Base-by-base conservation (phyloP, 805 yeast species). In the Suhomyces xylopsoci region DNA sequence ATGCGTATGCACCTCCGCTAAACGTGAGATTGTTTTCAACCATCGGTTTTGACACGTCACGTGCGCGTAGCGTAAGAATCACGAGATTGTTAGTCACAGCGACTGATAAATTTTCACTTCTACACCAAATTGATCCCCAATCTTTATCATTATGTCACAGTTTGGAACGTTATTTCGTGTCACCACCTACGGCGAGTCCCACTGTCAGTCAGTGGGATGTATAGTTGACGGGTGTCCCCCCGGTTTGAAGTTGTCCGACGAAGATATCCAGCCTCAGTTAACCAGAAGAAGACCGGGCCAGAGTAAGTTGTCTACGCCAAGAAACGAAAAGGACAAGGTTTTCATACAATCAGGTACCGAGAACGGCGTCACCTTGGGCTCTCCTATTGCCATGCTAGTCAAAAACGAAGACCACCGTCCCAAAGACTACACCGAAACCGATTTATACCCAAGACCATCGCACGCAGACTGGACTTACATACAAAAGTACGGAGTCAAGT, bases 201-300 rank as follows among this genome's bases (percentile, higher is more conserved):
- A 94, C 76, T 94, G 99, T 77, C 88, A 84, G 64, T 89, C 97
- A 8, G 99, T 94, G 42, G 99, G 99, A 30, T 94, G 98, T 74
- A 94, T 94, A 56, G 97, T 94, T 40, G 99, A 94, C 62, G 99
- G 99, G 54, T 94, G 91, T 42, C 99, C 99, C 28, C 97, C 99
- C 26, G 97, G 97, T 30, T 79, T 94, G 82, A 80, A 83, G 7
- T 81, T 94, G 50, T 80, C 87, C 15, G 97, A 90, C 70, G 83
- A 76, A 5, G 98, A 94, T 66, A 82, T 94, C 60, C 99, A 94
- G 76, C 96, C 97, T 15, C 99, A 94, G 77, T 76, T 94, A 62
- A 85, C 96, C 20, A 84, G 99, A 76, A 87, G 99, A 80, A 87
- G 99, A 75, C 99, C 99, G 1, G 99, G 99, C 48, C 99, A 94